phyloP scores from a whole-genome alignment of 1,139 yeast genomes.

The Pichia sp. region DNA sequence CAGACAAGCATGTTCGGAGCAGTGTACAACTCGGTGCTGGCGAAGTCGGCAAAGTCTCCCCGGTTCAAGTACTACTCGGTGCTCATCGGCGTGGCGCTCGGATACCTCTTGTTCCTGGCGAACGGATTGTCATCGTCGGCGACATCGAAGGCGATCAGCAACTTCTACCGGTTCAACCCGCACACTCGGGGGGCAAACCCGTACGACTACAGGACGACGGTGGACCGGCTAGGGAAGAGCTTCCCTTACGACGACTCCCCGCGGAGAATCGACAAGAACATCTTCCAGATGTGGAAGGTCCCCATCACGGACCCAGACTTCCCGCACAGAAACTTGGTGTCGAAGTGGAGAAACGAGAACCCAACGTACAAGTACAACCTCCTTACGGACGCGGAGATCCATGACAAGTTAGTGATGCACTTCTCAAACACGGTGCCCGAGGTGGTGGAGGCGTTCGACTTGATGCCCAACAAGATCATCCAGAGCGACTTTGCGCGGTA shows the following conservation, averaged over 20 bases:
- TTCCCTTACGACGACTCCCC: constrained; percentile 32
- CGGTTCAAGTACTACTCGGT: constrained; percentile 25
- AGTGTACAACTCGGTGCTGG: neutral
- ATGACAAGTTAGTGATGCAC: constrained; percentile 26
- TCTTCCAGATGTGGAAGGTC: constrained; percentile 97
- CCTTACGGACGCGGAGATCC: constrained; percentile 49
- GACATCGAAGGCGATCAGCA: constrained; percentile 26
- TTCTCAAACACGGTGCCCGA: constrained; percentile 41
- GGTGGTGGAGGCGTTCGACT: constrained; percentile 45
- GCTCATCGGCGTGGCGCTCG: constrained; percentile 25
- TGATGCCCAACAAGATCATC: constrained; percentile 52
- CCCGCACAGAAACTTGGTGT: constrained; percentile 44
- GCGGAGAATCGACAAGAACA: constrained; percentile 78
- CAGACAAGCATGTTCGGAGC: neutral
- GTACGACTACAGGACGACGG: constrained; percentile 29
- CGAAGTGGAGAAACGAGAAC: constrained; percentile 53
- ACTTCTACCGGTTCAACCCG: constrained; percentile 30
- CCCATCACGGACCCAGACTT: constrained; percentile 52
- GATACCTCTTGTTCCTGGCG: constrained; percentile 24
- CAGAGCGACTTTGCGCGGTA: constrained; percentile 54
- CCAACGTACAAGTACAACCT: constrained; percentile 62
- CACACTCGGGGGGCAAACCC: constrained; percentile 33
- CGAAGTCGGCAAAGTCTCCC: constrained; percentile 16
- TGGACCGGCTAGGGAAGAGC: constrained; percentile 28
- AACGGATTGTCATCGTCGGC: constrained; percentile 24